Base-by-base conservation (phyloP, 2,329 filamentous ascomycete genomes). In the Trichoderma pleuroti region DNA sequence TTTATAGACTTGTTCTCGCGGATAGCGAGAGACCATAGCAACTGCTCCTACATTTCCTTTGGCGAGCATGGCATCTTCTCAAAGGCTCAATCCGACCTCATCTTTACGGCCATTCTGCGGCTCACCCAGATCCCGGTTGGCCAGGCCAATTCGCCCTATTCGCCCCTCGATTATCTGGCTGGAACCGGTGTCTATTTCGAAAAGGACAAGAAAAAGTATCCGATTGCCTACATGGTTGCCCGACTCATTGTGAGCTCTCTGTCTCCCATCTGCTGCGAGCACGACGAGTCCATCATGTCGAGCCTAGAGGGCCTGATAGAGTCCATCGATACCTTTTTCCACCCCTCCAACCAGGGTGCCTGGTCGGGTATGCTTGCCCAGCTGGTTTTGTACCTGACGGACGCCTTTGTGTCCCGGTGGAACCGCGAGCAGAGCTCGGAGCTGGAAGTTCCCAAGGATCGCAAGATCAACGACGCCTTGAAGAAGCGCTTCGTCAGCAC, bases 331-430 rank as follows among this genome's bases (percentile, higher is more conserved):
- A 99, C 96, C 0, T 99, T 99, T 81, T 99, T 98, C 85, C 96
- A 99, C 77, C 96, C 96, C 2, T 99, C 96, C 3, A 99, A 99
- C 80, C 93, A 95, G 66, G 96, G 96, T 16, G 85, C 85, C 16
- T 99, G 96, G 96, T 97, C 95, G 1, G 93, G 90, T 76, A 92
- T 95, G 74, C 84, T 99, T 56, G 92, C 94, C 4, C 95, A 98
- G 80, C 86, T 99, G 68, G 93, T 96, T 6, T 94, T 94, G 79
- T 97, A 97, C 80, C 85, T 99, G 7, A 91, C 94, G 3, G 96
- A 99, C 79, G 94, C 97, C 76, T 99, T 99, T 80, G 93, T 99
- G 56, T 96, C 97, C 82, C 91, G 96, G 66, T 99, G 94, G 94
- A 98, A 99, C 78, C 90, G 95, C 66, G 96, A 99, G 81, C 91